phyloP scores from a whole-genome alignment of 352 stramenopile genomes.

The Phytophthora chlamydospora region DNA sequence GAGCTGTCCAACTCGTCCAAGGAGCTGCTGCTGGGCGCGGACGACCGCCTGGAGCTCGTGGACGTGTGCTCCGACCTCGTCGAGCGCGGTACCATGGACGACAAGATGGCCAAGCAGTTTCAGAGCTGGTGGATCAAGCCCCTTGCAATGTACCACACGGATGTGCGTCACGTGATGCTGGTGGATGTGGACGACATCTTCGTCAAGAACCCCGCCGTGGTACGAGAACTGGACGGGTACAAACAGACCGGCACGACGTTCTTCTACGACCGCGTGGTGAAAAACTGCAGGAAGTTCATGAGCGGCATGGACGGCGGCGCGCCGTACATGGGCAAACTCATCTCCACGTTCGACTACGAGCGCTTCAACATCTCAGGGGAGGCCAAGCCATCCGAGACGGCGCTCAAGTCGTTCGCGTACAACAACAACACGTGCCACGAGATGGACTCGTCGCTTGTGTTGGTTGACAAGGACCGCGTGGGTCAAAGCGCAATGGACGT shows the following conservation, averaged over 20 bases:
- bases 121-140: constrained; percentile 50
- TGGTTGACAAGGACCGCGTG: constrained; percentile 39
- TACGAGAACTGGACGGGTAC: constrained; percentile 49
- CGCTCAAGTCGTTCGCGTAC: constrained; percentile 54
- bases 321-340: constrained; percentile 50
- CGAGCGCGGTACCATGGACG: constrained; percentile 15
- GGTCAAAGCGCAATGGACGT: constrained; percentile 39
- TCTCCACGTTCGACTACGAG: constrained; percentile 63
- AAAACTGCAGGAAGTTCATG: constrained; percentile 50
- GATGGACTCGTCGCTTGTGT: constrained; percentile 47
- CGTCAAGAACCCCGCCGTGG: constrained; percentile 47
- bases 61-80: constrained; percentile 46
- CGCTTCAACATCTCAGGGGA: constrained; percentile 39
- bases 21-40: constrained; percentile 15
- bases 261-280: constrained; percentile 61
- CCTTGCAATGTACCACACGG: constrained; percentile 32
- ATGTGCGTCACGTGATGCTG: constrained; percentile 33
- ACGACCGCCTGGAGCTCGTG: constrained; percentile 38
- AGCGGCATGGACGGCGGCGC: constrained; percentile 37
- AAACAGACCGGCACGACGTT: constrained; percentile 34
- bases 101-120: constrained; percentile 22
- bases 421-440: constrained; percentile 59
- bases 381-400: constrained; percentile 38
- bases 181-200: constrained; percentile 36
- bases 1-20: constrained; percentile 39